Evolutionary conservation across 2,329 filamentous ascomycete species (phyloP).

Genomic region (Paracorniculantispora psalliotae): DNA sequence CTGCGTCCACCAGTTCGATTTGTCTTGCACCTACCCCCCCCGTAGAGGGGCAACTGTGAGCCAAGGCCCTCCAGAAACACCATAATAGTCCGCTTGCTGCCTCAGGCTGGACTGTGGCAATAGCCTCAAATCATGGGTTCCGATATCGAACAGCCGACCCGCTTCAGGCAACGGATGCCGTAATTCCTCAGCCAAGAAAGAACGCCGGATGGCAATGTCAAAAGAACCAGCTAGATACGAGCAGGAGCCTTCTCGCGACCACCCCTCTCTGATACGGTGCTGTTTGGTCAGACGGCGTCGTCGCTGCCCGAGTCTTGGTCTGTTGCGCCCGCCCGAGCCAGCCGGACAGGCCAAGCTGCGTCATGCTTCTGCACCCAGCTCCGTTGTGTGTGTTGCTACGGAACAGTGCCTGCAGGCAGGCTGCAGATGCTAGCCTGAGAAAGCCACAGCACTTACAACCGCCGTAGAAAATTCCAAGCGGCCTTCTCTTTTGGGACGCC

Average conservation of each 20-base stretch:
- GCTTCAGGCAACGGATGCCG: background rate
- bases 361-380: background rate
- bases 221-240: background rate
- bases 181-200: background rate
- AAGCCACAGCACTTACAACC: background rate
- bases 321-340: background rate
- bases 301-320: background rate
- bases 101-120: background rate
- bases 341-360: background rate
- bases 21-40: background rate
- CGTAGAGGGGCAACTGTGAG: background rate
- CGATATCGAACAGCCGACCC: background rate
- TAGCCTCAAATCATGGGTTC: background rate
- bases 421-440: background rate
- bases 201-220: background rate
- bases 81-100: background rate
- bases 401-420: background rate
- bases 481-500: background rate
- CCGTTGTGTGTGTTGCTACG: background rate
- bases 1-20: background rate
- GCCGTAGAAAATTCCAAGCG: background rate
- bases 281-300: background rate
- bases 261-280: background rate
- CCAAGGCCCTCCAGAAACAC: background rate
- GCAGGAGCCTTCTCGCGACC: background rate